These are phyloP conservation scores for Penicillium sp. DNA, from an alignment of 2,329 filamentous ascomycete species.

Conservation along the genomic window DNA sequence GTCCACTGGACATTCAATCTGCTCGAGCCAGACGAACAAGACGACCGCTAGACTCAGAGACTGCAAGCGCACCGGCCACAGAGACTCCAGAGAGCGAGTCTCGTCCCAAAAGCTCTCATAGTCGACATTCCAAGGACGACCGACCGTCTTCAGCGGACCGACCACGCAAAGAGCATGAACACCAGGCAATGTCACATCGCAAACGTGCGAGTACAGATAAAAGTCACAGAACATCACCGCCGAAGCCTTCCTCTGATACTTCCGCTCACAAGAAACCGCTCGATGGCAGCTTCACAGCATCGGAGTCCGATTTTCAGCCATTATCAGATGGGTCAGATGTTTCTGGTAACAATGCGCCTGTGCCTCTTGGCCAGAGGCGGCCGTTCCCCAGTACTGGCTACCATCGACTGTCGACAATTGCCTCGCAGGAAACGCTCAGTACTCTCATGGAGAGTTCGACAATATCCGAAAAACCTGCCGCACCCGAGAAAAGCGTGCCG, in stretches of 20 bases:
- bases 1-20: slow-evolving; percentile 39
- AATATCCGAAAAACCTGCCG: slow-evolving; percentile 3
- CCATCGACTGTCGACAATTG: slow-evolving; percentile 53
- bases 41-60: slow-evolving; percentile 22
- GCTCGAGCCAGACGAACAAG: slow-evolving; percentile 30
- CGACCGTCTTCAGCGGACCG: slow-evolving; percentile 12
- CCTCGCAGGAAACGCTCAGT: slow-evolving; percentile 50
- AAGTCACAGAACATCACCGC: slow-evolving; percentile 10
- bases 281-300: slow-evolving; percentile 25
- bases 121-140: slow-evolving; percentile 19
- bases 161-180: slow-evolving; percentile 7
- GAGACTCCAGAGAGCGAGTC: slow-evolving; percentile 26
- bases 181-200: slow-evolving; percentile 1
- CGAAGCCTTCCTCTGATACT: slow-evolving; percentile 13
- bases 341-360: slow-evolving; percentile 34
- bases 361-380: slow-evolving; percentile 40
- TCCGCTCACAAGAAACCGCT: slow-evolving; percentile 11
- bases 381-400: slow-evolving; percentile 50
- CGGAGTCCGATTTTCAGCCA: slow-evolving; percentile 25
- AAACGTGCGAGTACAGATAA: slow-evolving; percentile 24
- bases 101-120: slow-evolving; percentile 23
- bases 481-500: slow-evolving; percentile 2
- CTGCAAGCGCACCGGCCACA: slow-evolving; percentile 13
- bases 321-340: slow-evolving; percentile 37
- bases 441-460: slow-evolving; percentile 24